Percentiles rank a stretch among this genome's conserved stretches.
Evolutionary conservation across 2,329 filamentous ascomycete species (phyloP).

Genomic region (Grosmannia penicillata): DNA sequence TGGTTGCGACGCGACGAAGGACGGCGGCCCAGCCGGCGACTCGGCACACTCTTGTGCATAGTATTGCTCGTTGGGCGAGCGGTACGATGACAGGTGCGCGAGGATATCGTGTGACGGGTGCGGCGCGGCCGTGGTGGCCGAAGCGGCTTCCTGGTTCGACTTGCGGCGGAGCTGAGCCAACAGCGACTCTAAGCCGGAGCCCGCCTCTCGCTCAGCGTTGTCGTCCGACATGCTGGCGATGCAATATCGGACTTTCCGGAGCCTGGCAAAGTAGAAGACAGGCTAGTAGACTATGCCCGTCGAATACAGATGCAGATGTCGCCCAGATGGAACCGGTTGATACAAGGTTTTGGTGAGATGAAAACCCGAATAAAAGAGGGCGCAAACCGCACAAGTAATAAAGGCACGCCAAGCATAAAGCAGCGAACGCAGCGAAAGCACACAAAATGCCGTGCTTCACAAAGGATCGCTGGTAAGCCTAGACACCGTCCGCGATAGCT

Average conservation of each 20-base stretch:
- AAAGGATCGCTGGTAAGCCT: too few relatives aligned
- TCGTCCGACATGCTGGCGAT: constrained; percentile 10
- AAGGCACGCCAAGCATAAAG: too few relatives aligned
- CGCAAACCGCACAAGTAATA: too few relatives aligned
- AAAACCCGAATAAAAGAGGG: too few relatives aligned
- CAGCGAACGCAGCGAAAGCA: background rate
- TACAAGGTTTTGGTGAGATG: too few relatives aligned
- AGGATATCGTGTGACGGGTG: constrained; percentile 16
- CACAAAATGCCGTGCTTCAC: too few relatives aligned
- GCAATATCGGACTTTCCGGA: too few relatives aligned
- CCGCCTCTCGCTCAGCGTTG: constrained; percentile 13
- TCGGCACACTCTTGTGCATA: constrained; percentile 14
- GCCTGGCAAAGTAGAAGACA: too few relatives aligned
- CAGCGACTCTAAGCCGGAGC: constrained; percentile 23
- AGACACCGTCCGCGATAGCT: background rate
- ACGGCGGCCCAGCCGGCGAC: constrained; percentile 13
- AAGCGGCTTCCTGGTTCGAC: constrained; percentile 13
- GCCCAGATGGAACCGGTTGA: too few relatives aligned
- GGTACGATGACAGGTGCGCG: constrained; percentile 10
- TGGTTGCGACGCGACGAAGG: constrained; percentile 10
- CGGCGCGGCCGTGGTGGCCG: constrained; percentile 9
- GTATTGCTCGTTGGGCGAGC: constrained; percentile 14
- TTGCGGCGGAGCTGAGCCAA: constrained; percentile 24
- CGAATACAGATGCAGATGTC: too few relatives aligned
- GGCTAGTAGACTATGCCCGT: background rate